Percentiles rank a stretch among this genome's conserved stretches.
Evolutionary conservation across 257 asterid species (phyloP).

Genomic region (Forsythia viridissima): DNA sequence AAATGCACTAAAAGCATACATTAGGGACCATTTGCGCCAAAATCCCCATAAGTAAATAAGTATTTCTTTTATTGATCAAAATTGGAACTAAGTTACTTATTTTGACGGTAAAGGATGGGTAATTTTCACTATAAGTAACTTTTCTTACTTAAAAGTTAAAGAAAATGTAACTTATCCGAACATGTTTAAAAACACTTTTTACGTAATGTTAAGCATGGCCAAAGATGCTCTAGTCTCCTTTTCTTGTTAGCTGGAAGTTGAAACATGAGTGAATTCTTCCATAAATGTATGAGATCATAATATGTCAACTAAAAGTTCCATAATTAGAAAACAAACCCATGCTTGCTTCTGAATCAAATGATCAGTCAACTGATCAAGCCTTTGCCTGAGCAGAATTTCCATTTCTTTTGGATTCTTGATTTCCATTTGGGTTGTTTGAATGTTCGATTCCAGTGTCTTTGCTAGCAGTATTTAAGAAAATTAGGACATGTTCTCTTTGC

Average conservation of each 20-base stretch:
- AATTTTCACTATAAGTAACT: too few species aligned
- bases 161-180: background rate
- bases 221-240: slow-evolving; percentile 9
- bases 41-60: background rate
- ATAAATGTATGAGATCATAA: background rate
- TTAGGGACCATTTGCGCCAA: too few species aligned
- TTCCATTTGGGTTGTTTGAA: slow-evolving; percentile 60
- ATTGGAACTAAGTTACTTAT: background rate
- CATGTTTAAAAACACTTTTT: background rate
- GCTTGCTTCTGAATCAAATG: slow-evolving; percentile 94
- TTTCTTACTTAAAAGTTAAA: too few species aligned
- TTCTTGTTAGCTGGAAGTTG: slow-evolving; percentile 1
- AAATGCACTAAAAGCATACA: too few species aligned
- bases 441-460: slow-evolving; percentile 68
- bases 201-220: background rate
- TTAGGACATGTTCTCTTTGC: background rate
- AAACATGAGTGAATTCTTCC: background rate
- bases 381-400: slow-evolving; percentile 88
- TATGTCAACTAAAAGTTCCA: slow-evolving; percentile 9
- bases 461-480: slow-evolving; percentile 45
- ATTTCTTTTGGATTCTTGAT: slow-evolving; percentile 73
- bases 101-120: too few species aligned
- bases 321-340: slow-evolving; percentile 56
- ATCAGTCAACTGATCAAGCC: slow-evolving; percentile 88
- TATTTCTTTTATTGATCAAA: background rate